Conservation (phyloP, 2,329 filamentous ascomycete species). For the Pleurostoma richardsiae region DNA sequence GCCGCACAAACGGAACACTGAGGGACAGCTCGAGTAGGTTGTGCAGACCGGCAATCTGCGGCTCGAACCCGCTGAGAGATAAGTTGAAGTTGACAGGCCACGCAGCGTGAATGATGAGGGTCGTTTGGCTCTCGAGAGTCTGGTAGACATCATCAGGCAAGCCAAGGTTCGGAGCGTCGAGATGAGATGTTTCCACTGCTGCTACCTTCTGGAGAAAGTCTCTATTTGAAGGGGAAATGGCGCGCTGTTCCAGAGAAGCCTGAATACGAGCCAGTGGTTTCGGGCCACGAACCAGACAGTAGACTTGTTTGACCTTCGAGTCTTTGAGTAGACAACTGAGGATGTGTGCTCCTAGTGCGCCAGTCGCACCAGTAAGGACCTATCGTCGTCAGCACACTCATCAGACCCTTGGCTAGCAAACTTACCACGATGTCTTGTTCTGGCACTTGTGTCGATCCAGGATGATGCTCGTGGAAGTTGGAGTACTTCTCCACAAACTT, state of each 20-base stretch:
- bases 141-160: constrained; percentile 21
- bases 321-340: constrained; percentile 29
- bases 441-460: constrained; percentile 7
- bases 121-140: constrained; percentile 23
- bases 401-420: neutral
- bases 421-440: constrained; percentile 15
- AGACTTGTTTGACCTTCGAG: constrained; percentile 24
- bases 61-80: constrained; percentile 35
- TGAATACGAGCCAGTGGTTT: constrained; percentile 10
- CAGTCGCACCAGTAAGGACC: constrained; percentile 36
- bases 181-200: constrained; percentile 26
- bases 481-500: constrained; percentile 40
- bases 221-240: constrained; percentile 5
- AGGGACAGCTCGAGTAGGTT: constrained; percentile 32
- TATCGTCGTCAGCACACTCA: constrained; percentile 3
- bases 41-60: constrained; percentile 34
- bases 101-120: constrained; percentile 37
- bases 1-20: constrained; percentile 15
- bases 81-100: constrained; percentile 50
- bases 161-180: constrained; percentile 30
- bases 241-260: constrained; percentile 12
- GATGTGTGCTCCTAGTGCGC: constrained; percentile 34
- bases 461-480: constrained; percentile 16
- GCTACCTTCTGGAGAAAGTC: constrained; percentile 21
- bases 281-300: constrained; percentile 28